Conservation (phyloP, 352 stramenopile species). For the Pythium myriotylum region DNA sequence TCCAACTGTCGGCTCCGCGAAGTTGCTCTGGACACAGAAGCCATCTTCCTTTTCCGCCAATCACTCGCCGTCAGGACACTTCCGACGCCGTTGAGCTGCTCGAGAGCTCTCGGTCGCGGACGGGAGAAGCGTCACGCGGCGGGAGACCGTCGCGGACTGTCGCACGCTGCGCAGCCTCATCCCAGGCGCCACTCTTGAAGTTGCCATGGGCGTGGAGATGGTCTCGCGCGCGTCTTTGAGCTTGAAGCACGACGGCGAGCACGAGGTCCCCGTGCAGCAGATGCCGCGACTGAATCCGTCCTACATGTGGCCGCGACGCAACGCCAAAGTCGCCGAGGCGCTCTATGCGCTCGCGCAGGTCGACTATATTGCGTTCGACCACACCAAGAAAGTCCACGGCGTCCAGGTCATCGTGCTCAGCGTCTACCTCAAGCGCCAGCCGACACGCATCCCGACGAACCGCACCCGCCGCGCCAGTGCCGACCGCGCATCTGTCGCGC, state of each 20-base stretch:
- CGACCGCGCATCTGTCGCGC: conserved; percentile 21
- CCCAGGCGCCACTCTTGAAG: not conserved
- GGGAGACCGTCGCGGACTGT: too few species aligned
- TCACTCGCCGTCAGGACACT: too few species aligned
- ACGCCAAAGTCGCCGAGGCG: conserved; percentile 38
- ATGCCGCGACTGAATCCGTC: conserved; percentile 42
- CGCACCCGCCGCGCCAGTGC: conserved; percentile 13
- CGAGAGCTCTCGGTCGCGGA: too few species aligned
- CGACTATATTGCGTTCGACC: conserved; percentile 46
- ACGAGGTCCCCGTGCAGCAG: not conserved
- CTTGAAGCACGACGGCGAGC: not conserved
- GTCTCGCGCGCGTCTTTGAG: too few species aligned
- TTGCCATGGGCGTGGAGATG: too few species aligned
- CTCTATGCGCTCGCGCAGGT: conserved; percentile 46
- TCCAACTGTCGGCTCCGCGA: too few species aligned
- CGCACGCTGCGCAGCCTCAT: too few species aligned
- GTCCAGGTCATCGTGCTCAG: conserved; percentile 52
- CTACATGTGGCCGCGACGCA: conserved; percentile 39
- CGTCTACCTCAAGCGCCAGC: conserved; percentile 51
- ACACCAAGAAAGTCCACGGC: conserved; percentile 39
- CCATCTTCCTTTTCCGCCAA: too few species aligned
- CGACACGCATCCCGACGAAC: conserved; percentile 47
- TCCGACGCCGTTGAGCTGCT: too few species aligned
- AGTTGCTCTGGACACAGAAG: too few species aligned
- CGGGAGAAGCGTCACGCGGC: too few species aligned